A percentile compares a stretch with the other conserved stretches of the same genome.
phyloP scores from a whole-genome alignment of 108 stramenopile species.

The Epithemia pelagica region DNA sequence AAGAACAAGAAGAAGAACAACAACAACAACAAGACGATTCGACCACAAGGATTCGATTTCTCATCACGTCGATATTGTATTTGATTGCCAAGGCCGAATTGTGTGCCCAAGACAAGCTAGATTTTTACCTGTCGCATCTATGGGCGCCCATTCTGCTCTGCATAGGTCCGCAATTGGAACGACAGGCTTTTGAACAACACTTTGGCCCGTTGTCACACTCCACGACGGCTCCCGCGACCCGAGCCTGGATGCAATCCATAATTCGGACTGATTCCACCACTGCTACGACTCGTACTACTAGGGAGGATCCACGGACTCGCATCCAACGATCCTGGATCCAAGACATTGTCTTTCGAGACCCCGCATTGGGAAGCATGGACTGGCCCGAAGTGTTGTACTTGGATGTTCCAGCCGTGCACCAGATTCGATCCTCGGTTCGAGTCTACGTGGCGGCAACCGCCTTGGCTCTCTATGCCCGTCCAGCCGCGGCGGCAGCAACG shows the following conservation, averaged over 20 bases:
- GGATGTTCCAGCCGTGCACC: slow-evolving; percentile 24
- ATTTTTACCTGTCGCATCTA: slow-evolving; percentile 33
- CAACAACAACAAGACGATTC: slow-evolving; percentile 11
- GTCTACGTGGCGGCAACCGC: slow-evolving; percentile 54
- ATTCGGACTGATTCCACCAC: neutral
- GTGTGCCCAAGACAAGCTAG: slow-evolving; percentile 32
- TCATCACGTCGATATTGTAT: slow-evolving; percentile 33
- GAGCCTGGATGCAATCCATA: slow-evolving; percentile 16
- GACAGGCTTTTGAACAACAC: slow-evolving; percentile 28
- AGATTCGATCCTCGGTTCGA: slow-evolving; percentile 38
- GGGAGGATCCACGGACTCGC: slow-evolving; percentile 1
- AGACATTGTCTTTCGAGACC: slow-evolving; percentile 33
- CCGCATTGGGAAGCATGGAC: neutral
- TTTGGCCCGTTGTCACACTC: slow-evolving; percentile 19
- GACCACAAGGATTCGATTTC: no score
- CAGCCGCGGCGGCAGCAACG: slow-evolving; percentile 12
- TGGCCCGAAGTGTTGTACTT: slow-evolving; percentile 52
- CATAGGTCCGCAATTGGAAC: slow-evolving; percentile 34
- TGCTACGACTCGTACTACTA: neutral
- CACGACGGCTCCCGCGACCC: slow-evolving; percentile 7
- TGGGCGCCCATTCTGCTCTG: slow-evolving; percentile 30
- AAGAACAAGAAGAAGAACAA: neutral
- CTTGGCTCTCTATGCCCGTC: slow-evolving; percentile 43
- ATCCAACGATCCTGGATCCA: slow-evolving; percentile 40
- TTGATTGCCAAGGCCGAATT: slow-evolving; percentile 47